These are phyloP conservation scores for Apiotrichum laibachii DNA, from an alignment of 1,284 basidiomycete genomes.

Conservation along the genomic window DNA sequence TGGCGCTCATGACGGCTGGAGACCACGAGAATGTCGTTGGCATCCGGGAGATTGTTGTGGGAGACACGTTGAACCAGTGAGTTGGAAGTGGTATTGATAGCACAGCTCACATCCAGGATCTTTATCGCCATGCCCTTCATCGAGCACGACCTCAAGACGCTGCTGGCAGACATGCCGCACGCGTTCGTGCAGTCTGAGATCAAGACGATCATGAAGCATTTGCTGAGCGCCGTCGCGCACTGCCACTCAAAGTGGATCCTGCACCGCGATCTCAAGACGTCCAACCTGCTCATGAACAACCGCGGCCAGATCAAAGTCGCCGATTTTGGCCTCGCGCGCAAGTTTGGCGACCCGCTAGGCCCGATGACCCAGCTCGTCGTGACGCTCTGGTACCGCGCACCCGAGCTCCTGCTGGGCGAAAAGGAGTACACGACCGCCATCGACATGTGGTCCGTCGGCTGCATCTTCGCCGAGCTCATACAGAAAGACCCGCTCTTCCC, in stretches of 20 bases:
- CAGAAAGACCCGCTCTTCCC: constrained; percentile 91
- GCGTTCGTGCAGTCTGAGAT: constrained; percentile 97
- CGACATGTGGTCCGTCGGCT: constrained; percentile 52
- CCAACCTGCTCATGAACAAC: constrained; percentile 98
- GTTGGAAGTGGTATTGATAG: constrained; percentile 50
- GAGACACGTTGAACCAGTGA: constrained; percentile 98
- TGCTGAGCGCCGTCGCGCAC: constrained; percentile 86
- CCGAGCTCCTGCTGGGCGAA: constrained; percentile 90
- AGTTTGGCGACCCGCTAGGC: constrained; percentile 92
- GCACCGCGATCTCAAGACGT: constrained; percentile 96
- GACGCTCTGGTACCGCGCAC: constrained; percentile 97
- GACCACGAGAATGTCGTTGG: constrained; percentile 92
- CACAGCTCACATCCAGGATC: constrained; percentile 60
- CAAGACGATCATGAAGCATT: constrained; percentile 91
- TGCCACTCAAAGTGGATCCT: constrained; percentile 97
- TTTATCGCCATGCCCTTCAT: constrained; percentile 99
- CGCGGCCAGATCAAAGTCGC: constrained; percentile 97
- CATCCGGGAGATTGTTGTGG: constrained; percentile 94
- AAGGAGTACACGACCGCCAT: constrained; percentile 85
- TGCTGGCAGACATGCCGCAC: constrained; percentile 86
- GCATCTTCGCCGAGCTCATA: constrained; percentile 92
- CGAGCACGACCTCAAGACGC: constrained; percentile 96
- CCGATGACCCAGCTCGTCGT: constrained; percentile 97
- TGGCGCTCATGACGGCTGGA: constrained; percentile 81
- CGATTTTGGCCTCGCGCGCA: constrained; percentile 93